A percentile compares a stretch with the other conserved stretches of the same genome.
These are phyloP conservation scores for Camelina hispida DNA, from an alignment of 345 rosid species.

Conservation along the genomic window DNA sequence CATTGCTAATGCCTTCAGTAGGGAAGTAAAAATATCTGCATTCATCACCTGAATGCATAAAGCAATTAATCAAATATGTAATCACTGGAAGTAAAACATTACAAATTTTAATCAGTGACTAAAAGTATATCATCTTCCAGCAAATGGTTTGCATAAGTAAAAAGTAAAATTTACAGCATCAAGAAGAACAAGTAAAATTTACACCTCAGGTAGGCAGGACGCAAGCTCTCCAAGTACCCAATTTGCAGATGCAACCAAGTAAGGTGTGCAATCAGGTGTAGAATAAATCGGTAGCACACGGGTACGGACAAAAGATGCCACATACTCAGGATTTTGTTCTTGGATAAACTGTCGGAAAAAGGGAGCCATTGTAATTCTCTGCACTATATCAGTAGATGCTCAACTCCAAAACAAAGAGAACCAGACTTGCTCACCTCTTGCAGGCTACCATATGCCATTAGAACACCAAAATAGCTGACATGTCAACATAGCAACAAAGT, in stretches of 20 bases:
- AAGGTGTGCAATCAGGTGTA: conserved; percentile 57
- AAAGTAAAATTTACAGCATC: conserved; percentile 37
- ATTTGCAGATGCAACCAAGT: conserved; percentile 79
- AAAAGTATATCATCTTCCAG: neutral
- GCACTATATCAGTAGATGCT: conserved; percentile 18
- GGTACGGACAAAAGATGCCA: conserved; percentile 53
- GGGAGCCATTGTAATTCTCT: conserved; percentile 4
- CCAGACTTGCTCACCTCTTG: conserved; percentile 73
- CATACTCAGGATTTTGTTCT: conserved; percentile 67
- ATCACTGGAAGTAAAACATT: conserved; percentile 1
- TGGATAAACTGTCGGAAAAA: conserved; percentile 64
- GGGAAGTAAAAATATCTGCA: conserved; percentile 67
- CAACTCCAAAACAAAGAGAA: conserved; percentile 28
- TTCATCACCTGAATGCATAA: conserved; percentile 65
- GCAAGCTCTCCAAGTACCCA: conserved; percentile 91
- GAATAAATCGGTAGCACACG: conserved; percentile 72
- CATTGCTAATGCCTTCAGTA: conserved; percentile 77
- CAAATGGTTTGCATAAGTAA: conserved; percentile 1
- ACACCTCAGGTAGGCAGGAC: conserved; percentile 75
- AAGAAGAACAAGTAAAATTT: conserved; percentile 26
- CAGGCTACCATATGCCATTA: conserved; percentile 85
- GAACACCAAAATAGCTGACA: conserved; percentile 85
- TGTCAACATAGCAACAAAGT: conserved; percentile 12
- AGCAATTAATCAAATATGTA: conserved; percentile 18
- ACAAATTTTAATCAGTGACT: neutral